phyloP scores from a whole-genome alignment of 768 basidiomycete genomes.

The Lactarius pseudohatsudake region DNA sequence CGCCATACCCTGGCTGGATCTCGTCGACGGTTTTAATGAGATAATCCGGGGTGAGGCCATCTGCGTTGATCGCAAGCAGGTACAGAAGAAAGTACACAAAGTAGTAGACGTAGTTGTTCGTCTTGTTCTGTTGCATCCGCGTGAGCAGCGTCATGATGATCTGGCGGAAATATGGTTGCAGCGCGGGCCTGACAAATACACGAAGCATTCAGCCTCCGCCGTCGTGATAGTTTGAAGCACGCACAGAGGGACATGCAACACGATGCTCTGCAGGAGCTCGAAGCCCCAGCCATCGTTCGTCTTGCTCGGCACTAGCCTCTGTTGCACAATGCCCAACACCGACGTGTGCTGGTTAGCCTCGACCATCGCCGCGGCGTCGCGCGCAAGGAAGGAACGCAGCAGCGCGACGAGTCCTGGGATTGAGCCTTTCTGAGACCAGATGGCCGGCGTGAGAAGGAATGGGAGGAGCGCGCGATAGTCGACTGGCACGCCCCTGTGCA shows the following conservation, averaged over 20 bases:
- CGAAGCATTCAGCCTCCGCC: slow-evolving; percentile 5
- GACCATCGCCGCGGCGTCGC: slow-evolving; percentile 69
- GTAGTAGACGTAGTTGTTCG: slow-evolving; percentile 81
- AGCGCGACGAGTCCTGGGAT: slow-evolving; percentile 91
- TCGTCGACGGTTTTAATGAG: slow-evolving; percentile 75
- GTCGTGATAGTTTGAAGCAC: slow-evolving; percentile 36
- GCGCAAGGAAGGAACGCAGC: slow-evolving; percentile 76
- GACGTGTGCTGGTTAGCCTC: slow-evolving; percentile 68
- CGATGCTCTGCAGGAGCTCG: slow-evolving; percentile 78
- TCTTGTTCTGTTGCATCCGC: slow-evolving; percentile 85
- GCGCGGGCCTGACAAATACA: slow-evolving; percentile 46
- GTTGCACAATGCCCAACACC: slow-evolving; percentile 86
- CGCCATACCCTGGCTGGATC: slow-evolving; percentile 77
- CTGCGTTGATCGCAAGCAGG: slow-evolving; percentile 69
- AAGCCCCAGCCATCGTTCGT: slow-evolving; percentile 90
- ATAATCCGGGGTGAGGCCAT: slow-evolving; percentile 75
- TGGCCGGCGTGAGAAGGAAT: slow-evolving; percentile 77
- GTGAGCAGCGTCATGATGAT: slow-evolving; percentile 77
- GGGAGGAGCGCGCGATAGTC: slow-evolving; percentile 80
- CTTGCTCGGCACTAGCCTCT: slow-evolving; percentile 84
- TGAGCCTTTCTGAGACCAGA: slow-evolving; percentile 94
- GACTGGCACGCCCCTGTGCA: slow-evolving; percentile 69
- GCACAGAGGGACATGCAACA: slow-evolving; percentile 72
- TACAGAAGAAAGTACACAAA: slow-evolving; percentile 80
- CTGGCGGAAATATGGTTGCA: slow-evolving; percentile 73